Base-by-base conservation (phyloP, 2,329 filamentous ascomycete species). In the Cladosporium sp. region DNA sequence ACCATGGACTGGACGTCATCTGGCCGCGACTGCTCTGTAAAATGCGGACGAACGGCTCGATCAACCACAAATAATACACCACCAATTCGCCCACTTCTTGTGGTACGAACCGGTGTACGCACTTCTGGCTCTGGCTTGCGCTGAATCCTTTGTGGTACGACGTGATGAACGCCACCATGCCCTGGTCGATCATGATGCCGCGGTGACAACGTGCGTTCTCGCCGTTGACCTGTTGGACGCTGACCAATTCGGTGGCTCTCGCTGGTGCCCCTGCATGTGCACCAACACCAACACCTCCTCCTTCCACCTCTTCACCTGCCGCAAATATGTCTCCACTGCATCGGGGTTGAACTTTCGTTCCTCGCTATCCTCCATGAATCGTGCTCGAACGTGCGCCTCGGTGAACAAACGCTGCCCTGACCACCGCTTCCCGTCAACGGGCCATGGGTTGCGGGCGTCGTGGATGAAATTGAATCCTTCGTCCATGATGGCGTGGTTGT, bases 21-120 rank as follows among this genome's bases (percentile, higher is more conserved):
- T 46, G 25, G 25, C 48, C 48, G n/a, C 48, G 48, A 25, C 48
- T 51, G n/a, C 48, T n/a, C 48, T 64, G 62, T 23, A 67, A 51
- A 25, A 54, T 34, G 18, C 57, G 25, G 30, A 67, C 39, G 54
- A 69, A 69, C 56, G 65, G 66, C 18, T 61, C 30, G 39, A 64
- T 67, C 63, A 68, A 64, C 68, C 65, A 74, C 68, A 65, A 70
- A 58, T 63, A 66, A 58, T 59, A 69, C 66, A 70, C 65, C n/a
- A 73, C 25, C 30, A 71, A 51, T 68, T 72, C 69, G 13, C 69
- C 66, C 1, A 74, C 70, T 67, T 75, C 70, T n/a, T 66, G 54
- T 25, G 69, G 73, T 43, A 75, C 58, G 69, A 70, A 75, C n/a
- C 67, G 53, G 46, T 75, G 63, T 58, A 75, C 74, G 58, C 66